Evolutionary conservation across 805 yeast genomes (phyloP).

Genomic region (Myxozyma vanderwaltii): DNA sequence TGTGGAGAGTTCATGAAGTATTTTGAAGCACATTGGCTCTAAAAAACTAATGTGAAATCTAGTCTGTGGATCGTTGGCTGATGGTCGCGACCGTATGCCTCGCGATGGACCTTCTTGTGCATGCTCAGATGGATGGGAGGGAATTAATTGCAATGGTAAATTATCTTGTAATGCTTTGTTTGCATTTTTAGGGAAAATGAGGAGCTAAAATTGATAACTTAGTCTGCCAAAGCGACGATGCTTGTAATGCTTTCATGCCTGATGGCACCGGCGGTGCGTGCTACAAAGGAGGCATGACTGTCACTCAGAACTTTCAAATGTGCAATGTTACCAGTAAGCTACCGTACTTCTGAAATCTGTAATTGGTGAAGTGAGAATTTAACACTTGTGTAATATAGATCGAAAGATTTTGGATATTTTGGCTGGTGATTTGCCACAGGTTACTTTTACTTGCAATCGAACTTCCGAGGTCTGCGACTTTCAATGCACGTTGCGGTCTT

Average conservation of each 20-base stretch:
- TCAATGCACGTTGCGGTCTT: constrained; percentile 56
- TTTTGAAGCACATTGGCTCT: too few species aligned
- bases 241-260: constrained; percentile 87
- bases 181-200: background rate
- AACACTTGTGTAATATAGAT: constrained; percentile 25
- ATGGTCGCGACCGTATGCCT: constrained; percentile 62
- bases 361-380: background rate
- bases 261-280: constrained; percentile 85
- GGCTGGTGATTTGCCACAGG: constrained; percentile 83
- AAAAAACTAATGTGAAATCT: background rate
- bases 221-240: constrained; percentile 69
- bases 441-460: constrained; percentile 83
- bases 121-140: constrained; percentile 87
- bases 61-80: constrained; percentile 75
- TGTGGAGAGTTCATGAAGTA: too few species aligned
- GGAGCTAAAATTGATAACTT: background rate
- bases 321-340: constrained; percentile 79
- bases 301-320: constrained; percentile 80
- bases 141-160: constrained; percentile 76
- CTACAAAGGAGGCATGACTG: constrained; percentile 79
- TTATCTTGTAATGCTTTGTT: constrained; percentile 1
- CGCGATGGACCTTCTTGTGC: constrained; percentile 58
- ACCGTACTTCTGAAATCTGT: constrained; percentile 36
- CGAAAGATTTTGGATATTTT: constrained; percentile 79
- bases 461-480: constrained; percentile 71